A percentile compares a stretch with the other conserved stretches of the same genome.
phyloP scores from a whole-genome alignment of 495 filamentous ascomycete species.

The Cladorrhinum samala region DNA sequence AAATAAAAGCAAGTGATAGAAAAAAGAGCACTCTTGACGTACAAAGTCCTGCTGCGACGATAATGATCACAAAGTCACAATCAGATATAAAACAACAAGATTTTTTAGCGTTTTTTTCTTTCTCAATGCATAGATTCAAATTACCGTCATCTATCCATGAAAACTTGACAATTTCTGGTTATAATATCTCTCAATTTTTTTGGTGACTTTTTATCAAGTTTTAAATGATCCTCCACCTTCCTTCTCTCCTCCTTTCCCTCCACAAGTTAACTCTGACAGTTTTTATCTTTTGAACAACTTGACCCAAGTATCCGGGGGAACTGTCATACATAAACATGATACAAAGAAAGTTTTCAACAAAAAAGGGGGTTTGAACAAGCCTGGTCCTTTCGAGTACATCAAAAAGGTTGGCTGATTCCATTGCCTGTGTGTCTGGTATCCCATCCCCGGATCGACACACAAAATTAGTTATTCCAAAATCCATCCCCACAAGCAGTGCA shows the following conservation, averaged over 20 bases:
- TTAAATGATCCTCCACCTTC: too few relatives aligned
- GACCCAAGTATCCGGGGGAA: too few relatives aligned
- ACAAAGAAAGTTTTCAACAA: neutral
- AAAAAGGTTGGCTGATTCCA: neutral
- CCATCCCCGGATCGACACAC: neutral
- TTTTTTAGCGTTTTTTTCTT: too few relatives aligned
- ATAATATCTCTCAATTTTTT: too few relatives aligned
- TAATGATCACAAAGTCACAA: too few relatives aligned
- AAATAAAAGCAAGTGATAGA: too few relatives aligned
- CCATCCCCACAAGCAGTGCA: constrained; percentile 8
- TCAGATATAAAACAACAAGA: too few relatives aligned
- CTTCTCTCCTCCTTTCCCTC: neutral
- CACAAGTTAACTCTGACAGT: neutral
- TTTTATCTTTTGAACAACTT: neutral
- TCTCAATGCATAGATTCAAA: constrained; percentile 40
- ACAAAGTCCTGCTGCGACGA: too few relatives aligned
- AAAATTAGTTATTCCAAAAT: neutral
- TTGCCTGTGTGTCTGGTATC: neutral
- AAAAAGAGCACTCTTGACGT: too few relatives aligned
- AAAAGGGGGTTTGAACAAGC: neutral
- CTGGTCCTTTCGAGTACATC: neutral
- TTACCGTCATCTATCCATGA: constrained; percentile 31
- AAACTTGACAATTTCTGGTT: constrained; percentile 2
- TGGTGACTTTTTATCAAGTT: too few relatives aligned
- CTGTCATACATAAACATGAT: neutral